Evolutionary conservation across 2,329 filamentous ascomycete genomes (phyloP).

Genomic region (Hortaea werneckii): DNA sequence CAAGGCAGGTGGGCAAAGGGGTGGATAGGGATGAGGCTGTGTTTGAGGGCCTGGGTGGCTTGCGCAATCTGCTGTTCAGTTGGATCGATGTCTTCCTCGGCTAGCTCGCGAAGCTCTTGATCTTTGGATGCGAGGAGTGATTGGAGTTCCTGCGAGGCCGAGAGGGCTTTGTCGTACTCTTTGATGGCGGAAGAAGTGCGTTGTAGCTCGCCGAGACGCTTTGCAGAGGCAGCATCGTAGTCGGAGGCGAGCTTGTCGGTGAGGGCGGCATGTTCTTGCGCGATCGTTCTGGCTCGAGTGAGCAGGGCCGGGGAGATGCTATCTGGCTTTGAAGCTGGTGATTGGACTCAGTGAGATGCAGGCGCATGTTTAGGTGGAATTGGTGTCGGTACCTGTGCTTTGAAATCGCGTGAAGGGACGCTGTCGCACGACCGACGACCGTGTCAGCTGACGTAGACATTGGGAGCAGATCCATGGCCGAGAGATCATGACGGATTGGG

Average conservation of each 20-base stretch:
- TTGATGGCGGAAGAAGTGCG: constrained; percentile 42
- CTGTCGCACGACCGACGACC: constrained; percentile 1
- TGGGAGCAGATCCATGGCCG: constrained; percentile 13
- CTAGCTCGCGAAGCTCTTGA: constrained; percentile 48
- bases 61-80: constrained; percentile 52
- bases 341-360: not conserved
- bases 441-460: constrained; percentile 11
- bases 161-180: constrained; percentile 48
- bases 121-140: constrained; percentile 54
- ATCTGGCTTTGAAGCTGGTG: constrained; percentile 10
- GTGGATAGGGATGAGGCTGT: constrained; percentile 72
- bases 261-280: constrained; percentile 46
- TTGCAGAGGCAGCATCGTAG: constrained; percentile 48
- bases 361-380: not conserved
- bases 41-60: constrained; percentile 60
- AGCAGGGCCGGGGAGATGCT: constrained; percentile 46
- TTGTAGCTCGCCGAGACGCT: constrained; percentile 47
- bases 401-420: constrained; percentile 3
- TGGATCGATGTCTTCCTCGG: constrained; percentile 58
- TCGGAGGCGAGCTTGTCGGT: constrained; percentile 41
- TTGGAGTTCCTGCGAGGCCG: constrained; percentile 59
- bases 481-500: constrained; percentile 5
- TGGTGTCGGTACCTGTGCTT: constrained; percentile 3
- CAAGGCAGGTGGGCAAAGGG: constrained; percentile 85
- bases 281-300: constrained; percentile 44